A percentile compares a stretch with the other conserved stretches of the same genome.
phyloP scores from a whole-genome alignment of 169 alveolate species.

The Toxoplasma gondii region DNA sequence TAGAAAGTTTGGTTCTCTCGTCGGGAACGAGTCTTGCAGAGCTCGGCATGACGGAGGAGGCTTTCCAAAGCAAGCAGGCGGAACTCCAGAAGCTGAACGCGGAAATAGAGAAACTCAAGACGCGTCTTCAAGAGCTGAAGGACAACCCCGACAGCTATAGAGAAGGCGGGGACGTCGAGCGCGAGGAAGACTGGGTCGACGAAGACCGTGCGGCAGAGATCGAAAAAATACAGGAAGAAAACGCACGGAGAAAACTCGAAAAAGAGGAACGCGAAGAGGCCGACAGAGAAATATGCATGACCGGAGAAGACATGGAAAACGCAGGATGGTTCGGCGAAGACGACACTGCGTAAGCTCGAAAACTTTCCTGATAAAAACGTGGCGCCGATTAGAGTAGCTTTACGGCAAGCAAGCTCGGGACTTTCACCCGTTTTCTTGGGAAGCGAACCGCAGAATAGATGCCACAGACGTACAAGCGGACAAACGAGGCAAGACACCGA shows the following conservation, averaged over 20 bases:
- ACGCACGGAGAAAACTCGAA: neutral
- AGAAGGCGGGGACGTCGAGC: neutral
- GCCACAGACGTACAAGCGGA: too few relatives aligned
- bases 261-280: neutral
- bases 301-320: too few relatives aligned
- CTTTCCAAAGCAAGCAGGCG: slow-evolving; percentile 49
- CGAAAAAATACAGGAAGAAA: neutral
- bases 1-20: slow-evolving; percentile 24
- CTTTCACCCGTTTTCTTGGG: too few relatives aligned
- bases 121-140: slow-evolving; percentile 44
- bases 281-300: neutral
- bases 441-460: too few relatives aligned
- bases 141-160: slow-evolving; percentile 45
- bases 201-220: neutral
- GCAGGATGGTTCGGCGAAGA: too few relatives aligned
- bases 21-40: slow-evolving; percentile 36
- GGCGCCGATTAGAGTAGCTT: too few relatives aligned
- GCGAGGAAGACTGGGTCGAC: slow-evolving; percentile 29
- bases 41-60: slow-evolving; percentile 57
- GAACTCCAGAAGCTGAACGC: slow-evolving; percentile 55
- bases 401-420: too few relatives aligned
- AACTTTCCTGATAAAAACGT: too few relatives aligned
- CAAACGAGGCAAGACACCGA: too few relatives aligned
- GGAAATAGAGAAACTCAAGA: slow-evolving; percentile 64
- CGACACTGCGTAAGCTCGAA: neutral